Evolutionary conservation across 2,329 filamentous ascomycete species (phyloP).

Genomic region (Stemphylium lycopersici): DNA sequence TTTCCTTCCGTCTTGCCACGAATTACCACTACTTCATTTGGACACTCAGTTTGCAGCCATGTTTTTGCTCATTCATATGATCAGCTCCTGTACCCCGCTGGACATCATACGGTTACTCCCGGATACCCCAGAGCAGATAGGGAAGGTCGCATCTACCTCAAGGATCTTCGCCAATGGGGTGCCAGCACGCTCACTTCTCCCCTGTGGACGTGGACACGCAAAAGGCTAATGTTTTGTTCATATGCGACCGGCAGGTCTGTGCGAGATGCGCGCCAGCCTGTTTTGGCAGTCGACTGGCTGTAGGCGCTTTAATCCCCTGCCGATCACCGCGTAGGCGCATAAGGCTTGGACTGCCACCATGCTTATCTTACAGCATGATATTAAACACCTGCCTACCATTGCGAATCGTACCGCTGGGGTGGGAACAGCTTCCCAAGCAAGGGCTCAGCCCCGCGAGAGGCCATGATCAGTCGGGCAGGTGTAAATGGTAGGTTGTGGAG

Average conservation of each 20-base stretch:
- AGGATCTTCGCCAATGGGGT: constrained; percentile 3
- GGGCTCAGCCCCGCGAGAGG: constrained; percentile 27
- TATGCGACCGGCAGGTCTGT: background rate
- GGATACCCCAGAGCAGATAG: constrained; percentile 1
- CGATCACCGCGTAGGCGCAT: constrained; percentile 20
- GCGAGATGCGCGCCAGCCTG: constrained; percentile 9
- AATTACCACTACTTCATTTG: no score
- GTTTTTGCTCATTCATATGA: no score
- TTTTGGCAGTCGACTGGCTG: constrained; percentile 21
- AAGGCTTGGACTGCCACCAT: constrained; percentile 7
- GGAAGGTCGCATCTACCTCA: constrained; percentile 9
- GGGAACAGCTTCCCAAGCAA: constrained; percentile 31
- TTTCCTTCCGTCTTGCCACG: no score
- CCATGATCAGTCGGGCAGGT: constrained; percentile 40
- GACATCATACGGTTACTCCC: background rate
- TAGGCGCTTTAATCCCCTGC: constrained; percentile 11
- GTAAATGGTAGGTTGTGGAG: constrained; percentile 14
- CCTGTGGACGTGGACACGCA: background rate
- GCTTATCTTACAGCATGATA: constrained; percentile 31
- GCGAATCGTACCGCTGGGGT: constrained; percentile 18
- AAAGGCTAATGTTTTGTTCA: background rate
- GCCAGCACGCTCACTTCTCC: background rate
- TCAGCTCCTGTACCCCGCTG: background rate
- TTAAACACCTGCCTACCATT: constrained; percentile 23
- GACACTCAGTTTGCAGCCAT: no score